A percentile compares a stretch with the other conserved stretches of the same genome.
These are phyloP conservation scores for Hibiscus mutabilis DNA, from an alignment of 345 rosid species.

Conservation along the genomic window DNA sequence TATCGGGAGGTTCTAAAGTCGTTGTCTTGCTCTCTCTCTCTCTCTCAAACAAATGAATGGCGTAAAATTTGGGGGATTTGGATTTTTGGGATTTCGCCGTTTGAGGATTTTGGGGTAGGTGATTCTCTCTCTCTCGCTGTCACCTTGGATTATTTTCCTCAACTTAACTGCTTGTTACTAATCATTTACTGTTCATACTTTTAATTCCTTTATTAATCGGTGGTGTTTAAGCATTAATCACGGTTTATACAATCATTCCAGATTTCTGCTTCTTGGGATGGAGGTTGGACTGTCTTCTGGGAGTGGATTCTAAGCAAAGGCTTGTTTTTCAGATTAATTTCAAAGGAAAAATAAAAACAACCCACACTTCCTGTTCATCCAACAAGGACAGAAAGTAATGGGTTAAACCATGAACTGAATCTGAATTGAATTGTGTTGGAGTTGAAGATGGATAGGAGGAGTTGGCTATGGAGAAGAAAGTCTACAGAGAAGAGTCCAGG, in stretches of 20 bases:
- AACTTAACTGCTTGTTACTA: slow-evolving; percentile 2
- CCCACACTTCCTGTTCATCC: background rate
- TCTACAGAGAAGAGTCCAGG: slow-evolving; percentile 65
- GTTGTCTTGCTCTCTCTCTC: background rate
- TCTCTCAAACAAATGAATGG: slow-evolving; percentile 21
- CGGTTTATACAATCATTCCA: background rate
- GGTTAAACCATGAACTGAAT: slow-evolving; percentile 17
- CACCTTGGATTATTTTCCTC: no score
- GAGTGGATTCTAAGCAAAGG: slow-evolving; percentile 55
- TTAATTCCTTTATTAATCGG: background rate
- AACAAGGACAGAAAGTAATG: background rate
- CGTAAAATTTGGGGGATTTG: slow-evolving; percentile 41
- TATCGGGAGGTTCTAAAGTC: background rate
- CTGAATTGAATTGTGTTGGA: slow-evolving; percentile 17
- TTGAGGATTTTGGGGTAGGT: slow-evolving; percentile 16
- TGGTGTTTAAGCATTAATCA: background rate
- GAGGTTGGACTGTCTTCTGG: slow-evolving; percentile 16
- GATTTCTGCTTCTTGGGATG: background rate
- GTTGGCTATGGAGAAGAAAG: slow-evolving; percentile 74
- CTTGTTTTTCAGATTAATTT: background rate
- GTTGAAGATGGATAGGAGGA: slow-evolving; percentile 56
- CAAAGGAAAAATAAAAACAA: background rate
- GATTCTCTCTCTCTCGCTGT: slow-evolving; percentile 14
- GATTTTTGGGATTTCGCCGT: slow-evolving; percentile 20
- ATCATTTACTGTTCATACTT: slow-evolving; percentile 4